Conservation (phyloP, 176 grass and related monocot genomes). For the Echinochloa phyllopogon region DNA sequence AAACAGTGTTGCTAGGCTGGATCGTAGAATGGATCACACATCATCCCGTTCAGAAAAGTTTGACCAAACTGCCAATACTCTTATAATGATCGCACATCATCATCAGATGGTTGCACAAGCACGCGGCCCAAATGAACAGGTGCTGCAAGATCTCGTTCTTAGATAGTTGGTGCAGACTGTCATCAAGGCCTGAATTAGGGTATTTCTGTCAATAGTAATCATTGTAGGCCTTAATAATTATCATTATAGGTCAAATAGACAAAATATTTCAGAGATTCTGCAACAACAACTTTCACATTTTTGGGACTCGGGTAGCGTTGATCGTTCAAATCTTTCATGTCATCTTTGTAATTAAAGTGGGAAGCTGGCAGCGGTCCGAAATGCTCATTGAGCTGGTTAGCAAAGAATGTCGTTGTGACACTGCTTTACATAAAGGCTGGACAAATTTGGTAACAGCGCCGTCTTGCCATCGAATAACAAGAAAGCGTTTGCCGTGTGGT, state of each 20-base stretch:
- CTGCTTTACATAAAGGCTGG: slow-evolving; percentile 27
- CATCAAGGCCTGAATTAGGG: too few relatives aligned
- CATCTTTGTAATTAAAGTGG: background rate
- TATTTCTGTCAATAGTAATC: background rate
- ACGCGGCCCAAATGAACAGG: background rate
- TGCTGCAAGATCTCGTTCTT: background rate
- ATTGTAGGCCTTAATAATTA: background rate
- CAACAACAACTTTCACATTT: background rate
- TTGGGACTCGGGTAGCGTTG: background rate
- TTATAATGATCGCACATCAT: too few relatives aligned
- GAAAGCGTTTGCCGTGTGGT: background rate
- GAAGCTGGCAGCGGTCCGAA: background rate
- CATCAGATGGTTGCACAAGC: too few relatives aligned
- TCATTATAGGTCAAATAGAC: background rate
- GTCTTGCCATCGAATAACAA: background rate
- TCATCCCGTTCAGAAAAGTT: too few relatives aligned
- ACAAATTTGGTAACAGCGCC: background rate
- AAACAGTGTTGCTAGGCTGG: too few relatives aligned
- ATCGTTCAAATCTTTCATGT: background rate
- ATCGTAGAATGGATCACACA: too few relatives aligned
- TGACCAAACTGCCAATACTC: too few relatives aligned
- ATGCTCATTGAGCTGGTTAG: background rate
- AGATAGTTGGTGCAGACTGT: too few relatives aligned
- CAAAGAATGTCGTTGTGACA: slow-evolving; percentile 22
- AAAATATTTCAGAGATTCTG: background rate